Base-by-base conservation (phyloP, 2,329 filamentous ascomycete genomes). In the Cercospora zeae-maydis region DNA sequence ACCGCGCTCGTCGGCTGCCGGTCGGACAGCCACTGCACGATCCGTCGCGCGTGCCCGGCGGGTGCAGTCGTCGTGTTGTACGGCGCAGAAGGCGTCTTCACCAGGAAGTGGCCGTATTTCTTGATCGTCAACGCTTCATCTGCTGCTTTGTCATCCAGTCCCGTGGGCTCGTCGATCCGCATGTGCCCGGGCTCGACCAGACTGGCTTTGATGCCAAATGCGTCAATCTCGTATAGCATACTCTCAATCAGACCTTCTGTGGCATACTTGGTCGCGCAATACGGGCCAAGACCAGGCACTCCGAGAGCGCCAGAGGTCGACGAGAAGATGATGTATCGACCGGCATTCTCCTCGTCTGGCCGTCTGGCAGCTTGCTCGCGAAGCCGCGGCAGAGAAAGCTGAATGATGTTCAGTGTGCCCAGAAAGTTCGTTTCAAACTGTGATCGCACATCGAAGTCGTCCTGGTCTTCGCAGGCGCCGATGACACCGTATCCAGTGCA, bases 351-450 rank as follows among this genome's bases (percentile, higher is more conserved):
- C 6, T 67, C 68, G 31, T 66, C 62, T 9, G 66, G 61, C n/a
- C 66, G 63, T 27, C 65, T 63, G 13, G 63, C 63, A 34, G 84
- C 83, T 67, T 91, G 88, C 66, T 87, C 83, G 57, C 93, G 87
- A 70, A 98, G 96, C 78, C 96, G 92, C 0, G 93, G 92, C 37
- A 98, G 80, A 1, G 90, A 93, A 19, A 91, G 81, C 75, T 97
- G 92, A 63, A 98, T 89, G 71, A 99, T 96, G 77, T 98, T 90
- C 63, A 98, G 78, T 0, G 92, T 96, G 59, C 95, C 95, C 82
- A 96, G 93, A 77, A 97, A 96, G 77, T 99, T 99, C 21, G 93
- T 97, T 81, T 96, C 92, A 78, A 98, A 97, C 77, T 98, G 95
- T 72, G 96, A 93, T 63, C 92, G 90, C 69, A 98, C 85, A 74